phyloP scores from a whole-genome alignment of 2,329 filamentous ascomycete species.

The Fusarium denticulatum region DNA sequence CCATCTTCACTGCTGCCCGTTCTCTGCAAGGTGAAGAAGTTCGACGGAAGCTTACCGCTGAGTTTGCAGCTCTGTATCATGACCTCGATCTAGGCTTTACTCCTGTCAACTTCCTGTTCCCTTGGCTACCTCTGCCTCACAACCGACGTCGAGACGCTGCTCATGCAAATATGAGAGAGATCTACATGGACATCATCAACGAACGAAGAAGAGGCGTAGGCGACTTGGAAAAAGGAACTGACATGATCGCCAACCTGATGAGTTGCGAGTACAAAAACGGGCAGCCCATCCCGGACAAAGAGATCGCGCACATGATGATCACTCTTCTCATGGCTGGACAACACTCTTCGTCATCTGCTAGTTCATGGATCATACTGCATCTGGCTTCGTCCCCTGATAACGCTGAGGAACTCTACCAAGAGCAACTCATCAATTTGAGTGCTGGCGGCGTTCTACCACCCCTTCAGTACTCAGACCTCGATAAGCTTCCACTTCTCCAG shows the following conservation, averaged over 20 bases:
- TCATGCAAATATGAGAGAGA: slow-evolving; percentile 73
- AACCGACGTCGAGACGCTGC: slow-evolving; percentile 78
- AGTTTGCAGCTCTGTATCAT: slow-evolving; percentile 80
- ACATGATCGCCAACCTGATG: slow-evolving; percentile 87
- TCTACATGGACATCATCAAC: slow-evolving; percentile 78
- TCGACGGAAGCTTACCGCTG: slow-evolving; percentile 74
- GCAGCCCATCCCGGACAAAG: slow-evolving; percentile 72
- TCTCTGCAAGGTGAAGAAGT: slow-evolving; percentile 81
- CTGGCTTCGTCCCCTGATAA: slow-evolving; percentile 77
- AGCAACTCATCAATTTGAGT: slow-evolving; percentile 68
- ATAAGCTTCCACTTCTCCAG: slow-evolving; percentile 68
- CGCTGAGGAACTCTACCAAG: slow-evolving; percentile 74
- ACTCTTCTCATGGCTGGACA: slow-evolving; percentile 86
- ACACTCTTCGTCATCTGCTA: slow-evolving; percentile 81
- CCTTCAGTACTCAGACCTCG: slow-evolving; percentile 68
- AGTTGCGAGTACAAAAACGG: slow-evolving; percentile 80
- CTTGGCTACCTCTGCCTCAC: slow-evolving; percentile 80
- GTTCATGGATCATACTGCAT: slow-evolving; percentile 79
- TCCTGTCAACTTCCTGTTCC: slow-evolving; percentile 84
- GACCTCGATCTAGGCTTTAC: slow-evolving; percentile 80
- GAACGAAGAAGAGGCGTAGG: slow-evolving; percentile 63
- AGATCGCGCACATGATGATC: slow-evolving; percentile 89
- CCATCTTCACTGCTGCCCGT: slow-evolving; percentile 82
- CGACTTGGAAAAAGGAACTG: slow-evolving; percentile 55
- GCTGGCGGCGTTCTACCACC: slow-evolving; percentile 58